Evolutionary conservation across 208 protist genomes (phyloP), one percentile per base, ranked within the genome.

Genomic region (Trypanosoma avium): DNA sequence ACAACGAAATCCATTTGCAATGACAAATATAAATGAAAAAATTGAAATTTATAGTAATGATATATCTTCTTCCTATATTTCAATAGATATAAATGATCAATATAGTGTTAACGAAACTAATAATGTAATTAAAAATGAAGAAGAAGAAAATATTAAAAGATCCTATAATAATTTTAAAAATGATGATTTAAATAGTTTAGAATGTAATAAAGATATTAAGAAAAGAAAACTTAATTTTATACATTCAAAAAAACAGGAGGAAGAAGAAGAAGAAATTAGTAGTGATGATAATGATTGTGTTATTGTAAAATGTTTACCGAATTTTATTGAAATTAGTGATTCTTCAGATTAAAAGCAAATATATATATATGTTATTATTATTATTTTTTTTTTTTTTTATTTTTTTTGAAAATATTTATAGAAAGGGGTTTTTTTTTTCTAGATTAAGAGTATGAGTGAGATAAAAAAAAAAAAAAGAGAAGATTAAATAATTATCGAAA

Each of bases 251-350:
- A n/a, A n/a, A n/a, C n/a, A n/a, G n/a, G n/a, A n/a, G n/a, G n/a
- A n/a, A n/a, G n/a, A n/a, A n/a, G n/a, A n/a, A n/a, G 59, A 24
- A 7, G 21, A 58, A 22, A 26, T 9, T 27, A 57, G 46, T 13
- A 50, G 46, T 30, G 72, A 77, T 4, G 64, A 75, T 15, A 71
- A 77, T 15, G 64, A 72, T 15, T 77, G 63, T 59, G 57, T 81
- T 38, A 36, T 78, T 33, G 63, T 79, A 1, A 40, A 43, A 7
- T 32, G 71, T 3, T 53, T 49, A 35, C 70, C 66, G 15, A 33
- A 24, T 3, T 63, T 82, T 22, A 74, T 92, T 40, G 77, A 88
- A 27, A 77, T 86, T 30, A 86, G 76, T 65, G 85, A 92, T 35
- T 74, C 56, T 19, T 70, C 65, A 17, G 30, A 61, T 32, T 32